Conservation (phyloP, 2,329 filamentous ascomycete species). For the Talaromyces sp. region DNA sequence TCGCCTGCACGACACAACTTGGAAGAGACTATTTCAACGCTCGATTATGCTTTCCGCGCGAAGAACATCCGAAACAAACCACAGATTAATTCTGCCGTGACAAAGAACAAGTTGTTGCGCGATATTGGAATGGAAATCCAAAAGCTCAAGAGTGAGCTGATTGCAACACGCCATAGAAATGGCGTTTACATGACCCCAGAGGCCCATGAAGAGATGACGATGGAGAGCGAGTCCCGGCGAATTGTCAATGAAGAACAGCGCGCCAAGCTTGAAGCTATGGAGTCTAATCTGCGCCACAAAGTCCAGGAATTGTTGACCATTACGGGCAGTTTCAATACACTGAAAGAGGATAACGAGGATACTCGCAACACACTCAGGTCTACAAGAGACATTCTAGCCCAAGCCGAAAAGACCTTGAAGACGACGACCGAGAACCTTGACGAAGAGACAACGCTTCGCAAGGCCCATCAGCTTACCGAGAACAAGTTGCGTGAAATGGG, state of each 20-base stretch:
- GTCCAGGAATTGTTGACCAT: conserved; percentile 87
- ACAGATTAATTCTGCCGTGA: conserved; percentile 87
- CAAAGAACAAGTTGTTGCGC: conserved; percentile 86
- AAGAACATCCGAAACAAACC: conserved; percentile 99
- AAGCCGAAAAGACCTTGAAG: conserved; percentile 81
- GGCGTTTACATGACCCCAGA: conserved; percentile 92
- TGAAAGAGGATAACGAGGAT: conserved; percentile 88
- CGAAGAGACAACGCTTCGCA: conserved; percentile 77
- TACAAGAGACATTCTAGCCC: conserved; percentile 78
- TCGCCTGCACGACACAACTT: conserved; percentile 94
- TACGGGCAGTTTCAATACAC: conserved; percentile 80
- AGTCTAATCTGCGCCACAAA: conserved; percentile 87
- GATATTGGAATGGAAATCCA: conserved; percentile 94
- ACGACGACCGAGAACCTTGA: conserved; percentile 75
- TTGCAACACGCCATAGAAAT: conserved; percentile 88
- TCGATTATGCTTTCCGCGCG: conserved; percentile 95
- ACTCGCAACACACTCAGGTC: conserved; percentile 73
- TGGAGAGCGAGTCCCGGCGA: conserved; percentile 85
- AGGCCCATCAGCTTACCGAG: conserved; percentile 86
- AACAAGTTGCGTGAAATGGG: conserved; percentile 73
- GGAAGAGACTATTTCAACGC: conserved; percentile 95
- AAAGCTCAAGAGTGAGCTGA: conserved; percentile 89
- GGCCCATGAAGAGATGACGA: conserved; percentile 85
- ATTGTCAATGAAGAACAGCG: conserved; percentile 92
- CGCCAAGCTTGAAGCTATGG: conserved; percentile 89